Evolutionary conservation across 2,329 filamentous ascomycete species (phyloP).

Genomic region (Didymella sp.): DNA sequence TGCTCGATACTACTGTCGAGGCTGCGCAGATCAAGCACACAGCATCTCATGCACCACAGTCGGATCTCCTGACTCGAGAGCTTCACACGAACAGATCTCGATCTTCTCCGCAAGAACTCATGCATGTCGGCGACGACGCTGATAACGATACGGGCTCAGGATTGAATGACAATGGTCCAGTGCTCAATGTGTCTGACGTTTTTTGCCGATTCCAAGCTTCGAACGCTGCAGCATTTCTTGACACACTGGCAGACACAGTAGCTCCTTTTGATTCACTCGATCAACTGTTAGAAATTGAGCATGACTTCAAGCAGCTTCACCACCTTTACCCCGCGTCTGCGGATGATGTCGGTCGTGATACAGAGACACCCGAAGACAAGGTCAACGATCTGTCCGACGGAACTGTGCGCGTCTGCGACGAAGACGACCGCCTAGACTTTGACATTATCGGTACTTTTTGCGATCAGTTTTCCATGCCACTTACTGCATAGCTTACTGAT

Average conservation of each 20-base stretch:
- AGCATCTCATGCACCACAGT: neutral
- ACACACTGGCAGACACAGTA: neutral
- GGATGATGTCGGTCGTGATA: neutral
- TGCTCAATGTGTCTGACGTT: neutral
- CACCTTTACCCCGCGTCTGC: no score
- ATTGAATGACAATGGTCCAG: neutral
- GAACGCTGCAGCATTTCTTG: constrained; percentile 7
- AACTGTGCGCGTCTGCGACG: neutral
- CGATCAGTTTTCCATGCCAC: neutral
- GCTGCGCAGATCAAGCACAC: neutral
- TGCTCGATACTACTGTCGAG: neutral
- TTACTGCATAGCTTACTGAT: neutral
- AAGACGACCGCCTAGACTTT: neutral
- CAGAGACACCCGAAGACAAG: neutral
- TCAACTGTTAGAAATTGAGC: neutral
- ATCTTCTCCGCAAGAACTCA: neutral
- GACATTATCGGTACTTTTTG: neutral
- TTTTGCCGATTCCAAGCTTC: constrained; percentile 6
- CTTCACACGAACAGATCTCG: neutral
- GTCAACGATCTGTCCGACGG: no score
- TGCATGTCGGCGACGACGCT: neutral
- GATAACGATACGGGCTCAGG: neutral
- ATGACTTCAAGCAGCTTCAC: no score
- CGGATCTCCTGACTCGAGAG: neutral
- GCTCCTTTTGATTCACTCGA: constrained; percentile 3